Evolutionary conservation across 202 grass and related monocot species (phyloP), one percentile per base, ranked within the genome.

Genomic region (Bolboschoenoplectus hybrid): DNA sequence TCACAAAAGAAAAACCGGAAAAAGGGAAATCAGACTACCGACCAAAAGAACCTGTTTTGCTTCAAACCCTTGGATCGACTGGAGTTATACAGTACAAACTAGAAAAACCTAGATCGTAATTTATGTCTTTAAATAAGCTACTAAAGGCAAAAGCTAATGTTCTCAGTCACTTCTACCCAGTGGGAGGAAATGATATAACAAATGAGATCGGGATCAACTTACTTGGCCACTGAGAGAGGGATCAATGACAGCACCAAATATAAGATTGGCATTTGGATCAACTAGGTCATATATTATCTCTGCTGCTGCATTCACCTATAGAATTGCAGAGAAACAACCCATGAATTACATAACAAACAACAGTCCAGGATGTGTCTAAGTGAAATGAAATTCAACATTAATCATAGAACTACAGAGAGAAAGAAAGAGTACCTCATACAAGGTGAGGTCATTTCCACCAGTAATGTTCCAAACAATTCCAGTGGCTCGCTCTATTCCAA

Each of bases 381-480:
- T 61, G 36, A 58, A 8, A 82, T 17, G 6, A 67, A 85, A 26
- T 19, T 61, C 12, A 77, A 50, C 6, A 44, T 77, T 73, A 20
- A 78, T 61, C 14, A 36, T 82, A 82, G 13, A 46, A 82, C 9
- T 84, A 36, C 66, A 38, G 38, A 91, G 84, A 85, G 46, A 74
- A 32, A 85, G 77, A 71, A 35, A 85, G 14, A 83, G 61, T 82
- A 99, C 97, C 97, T 99, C 97, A 88, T 89, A 97, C 57, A 99
- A 90, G 82, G 97, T 97, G 63, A 99, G 58, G 80, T 99, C 97
- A 85, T 56, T 89, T 88, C 97, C 97, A 46, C 97, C 97, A 35
- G 97, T 99, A 84, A 99, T 99, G 85, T 99, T 97, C 97, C 93
- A 99, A 80, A 99, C 97, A 20, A 99, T 99, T 61, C 97, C 97